Base-by-base conservation (phyloP, 768 basidiomycete species). In the Xerocomus brunneocitrinus region DNA sequence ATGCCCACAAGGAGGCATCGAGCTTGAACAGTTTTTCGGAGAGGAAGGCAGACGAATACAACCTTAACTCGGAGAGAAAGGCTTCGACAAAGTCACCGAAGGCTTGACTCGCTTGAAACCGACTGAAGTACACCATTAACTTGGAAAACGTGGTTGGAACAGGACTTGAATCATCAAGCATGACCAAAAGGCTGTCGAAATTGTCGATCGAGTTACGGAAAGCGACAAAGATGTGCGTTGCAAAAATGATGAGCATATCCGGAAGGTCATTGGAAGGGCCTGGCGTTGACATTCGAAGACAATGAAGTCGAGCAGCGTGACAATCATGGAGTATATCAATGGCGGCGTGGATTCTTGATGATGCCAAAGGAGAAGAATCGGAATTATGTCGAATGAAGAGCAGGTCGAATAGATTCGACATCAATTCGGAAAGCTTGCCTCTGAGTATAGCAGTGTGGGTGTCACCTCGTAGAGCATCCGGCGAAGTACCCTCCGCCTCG, bases 1-100 rank as follows among this genome's bases (percentile, higher is more conserved):
- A 79, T 14, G 74, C 72, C 76, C 78, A 83, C 24, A 83, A 58
- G 8, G 79, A 79, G 8, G 79, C 78, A 49, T 81, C 79, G 16
- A 79, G 69, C 7, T 58, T 67, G 7, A 71, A 68, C 14, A 81
- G 60, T 19, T 63, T 63, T 39, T 71, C 67, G 0, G 61, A 62
- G 19, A 67, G 63, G 14, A 83, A 62, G 10, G 61, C 50, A 3
- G 50, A 55, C 1, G 70, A 71, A 32, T 66, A 67, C 25, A 46
- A 51, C n/a, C 57, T 55, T 39, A 53, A 63, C 58, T 62, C 44
- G 2, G 59, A 47, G 28, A 70, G 45, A 46, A 74, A 69, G 0
- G 46, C 39, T 27, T 69, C 62, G 3, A 64, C 38, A 55, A 57
- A 51, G 50, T 59, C 51, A 5, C 16, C 47, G 1, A 55, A 56